These are phyloP conservation scores for Arthrobotrys pseudoclavata DNA, from an alignment of 2,329 filamentous ascomycete species.

Conservation along the genomic window DNA sequence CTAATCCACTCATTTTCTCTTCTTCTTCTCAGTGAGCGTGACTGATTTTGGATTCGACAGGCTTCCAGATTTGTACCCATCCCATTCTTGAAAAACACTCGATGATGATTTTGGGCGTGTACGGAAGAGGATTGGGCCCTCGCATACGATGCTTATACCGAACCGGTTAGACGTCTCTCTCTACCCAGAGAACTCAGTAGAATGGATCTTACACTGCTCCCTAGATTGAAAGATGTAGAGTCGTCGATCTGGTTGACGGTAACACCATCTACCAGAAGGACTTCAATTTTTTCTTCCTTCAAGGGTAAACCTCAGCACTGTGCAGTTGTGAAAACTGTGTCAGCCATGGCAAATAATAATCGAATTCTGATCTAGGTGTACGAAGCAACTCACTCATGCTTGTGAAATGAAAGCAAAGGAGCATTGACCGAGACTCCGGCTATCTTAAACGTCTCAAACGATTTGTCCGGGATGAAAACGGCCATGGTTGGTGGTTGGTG, in stretches of 20 bases:
- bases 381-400: neutral
- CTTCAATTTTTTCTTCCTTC: neutral
- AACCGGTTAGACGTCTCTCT: neutral
- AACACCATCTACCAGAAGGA: neutral
- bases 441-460: neutral
- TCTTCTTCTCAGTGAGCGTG: neutral
- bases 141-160: neutral
- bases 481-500: neutral
- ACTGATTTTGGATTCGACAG: neutral
- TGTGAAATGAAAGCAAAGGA: neutral
- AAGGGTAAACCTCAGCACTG: neutral
- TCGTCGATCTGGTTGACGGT: slow-evolving; percentile 6
- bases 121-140: neutral
- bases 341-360: neutral
- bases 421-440: neutral
- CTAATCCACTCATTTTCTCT: neutral
- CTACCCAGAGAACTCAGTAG: neutral
- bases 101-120: neutral
- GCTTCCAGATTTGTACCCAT: slow-evolving; percentile 17
- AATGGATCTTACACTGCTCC: neutral
- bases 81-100: neutral
- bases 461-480: neutral
- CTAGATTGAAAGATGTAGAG: neutral
- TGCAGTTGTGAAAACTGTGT: neutral
- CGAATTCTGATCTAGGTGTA: neutral